Evolutionary conservation across 306 rosid genomes (phyloP), one percentile per base, ranked within the genome.

Genomic region (Glycine latifolia): DNA sequence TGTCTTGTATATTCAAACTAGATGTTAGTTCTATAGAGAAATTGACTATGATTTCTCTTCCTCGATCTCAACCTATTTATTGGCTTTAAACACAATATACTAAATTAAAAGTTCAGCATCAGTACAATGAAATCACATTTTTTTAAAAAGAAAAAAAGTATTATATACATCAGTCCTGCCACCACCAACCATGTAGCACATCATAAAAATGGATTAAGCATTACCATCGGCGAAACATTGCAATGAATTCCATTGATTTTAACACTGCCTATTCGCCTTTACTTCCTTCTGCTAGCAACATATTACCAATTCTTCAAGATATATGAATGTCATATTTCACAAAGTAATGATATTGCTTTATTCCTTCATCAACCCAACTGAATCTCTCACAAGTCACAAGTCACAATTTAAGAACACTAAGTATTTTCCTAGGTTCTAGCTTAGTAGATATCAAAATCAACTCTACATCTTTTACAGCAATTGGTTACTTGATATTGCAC

Each of bases 81-180:
- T 53, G 61, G 39, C 59, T 49, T 37, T 54, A 63, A 53, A 72
- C 70, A 33, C 75, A 53, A 48, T 59, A 49, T 41, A 49, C 52
- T 46, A 78, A 78, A 76, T 41, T 56, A 55, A 77, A 77, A 63
- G 48, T 77, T 48, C 68, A 71, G 65, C 33, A 76, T 26, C 31
- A 26, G 31, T 26, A 26, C 47, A 10, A 16, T 70, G 14, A 55
- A 56, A 71, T 52, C 44, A 48, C 13, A 13, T 13, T 71, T 17
- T 71, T 31, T 3, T 26, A 0, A 26, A 1, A 43, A 43, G 4
- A 43, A 43, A 4, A 63, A 14, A 12, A 5, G 15, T 41, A 76
- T 10, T 10, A 9, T 39, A 75, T 35, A 63, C 68, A 47, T 11
- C 4, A 47, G 41, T 67, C 54, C 73, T 39, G 68, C 59, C 73